These are phyloP conservation scores for Malassezia arunalokei DNA, from an alignment of 1,284 basidiomycete species.

Conservation along the genomic window DNA sequence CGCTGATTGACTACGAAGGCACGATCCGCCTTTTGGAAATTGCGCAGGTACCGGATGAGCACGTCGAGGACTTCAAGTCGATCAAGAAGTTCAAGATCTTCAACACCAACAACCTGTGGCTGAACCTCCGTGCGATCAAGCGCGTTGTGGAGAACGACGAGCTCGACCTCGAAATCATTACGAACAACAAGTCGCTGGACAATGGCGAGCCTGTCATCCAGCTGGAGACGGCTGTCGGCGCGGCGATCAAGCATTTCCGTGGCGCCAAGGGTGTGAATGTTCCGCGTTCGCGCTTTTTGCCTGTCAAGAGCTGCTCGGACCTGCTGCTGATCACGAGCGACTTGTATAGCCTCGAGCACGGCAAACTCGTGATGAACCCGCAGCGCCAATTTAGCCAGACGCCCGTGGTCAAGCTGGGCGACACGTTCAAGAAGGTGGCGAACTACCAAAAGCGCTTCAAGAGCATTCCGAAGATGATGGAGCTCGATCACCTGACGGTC, in stretches of 20 bases:
- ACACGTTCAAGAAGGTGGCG: constrained; percentile 66
- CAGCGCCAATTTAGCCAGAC: constrained; percentile 59
- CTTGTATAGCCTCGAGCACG: constrained; percentile 88
- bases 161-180: constrained; percentile 74
- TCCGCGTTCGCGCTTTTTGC: constrained; percentile 89
- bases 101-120: constrained; percentile 87
- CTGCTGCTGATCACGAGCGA: constrained; percentile 91
- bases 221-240: constrained; percentile 95
- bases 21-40: constrained; percentile 89
- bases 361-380: constrained; percentile 68
- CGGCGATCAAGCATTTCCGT: constrained; percentile 93
- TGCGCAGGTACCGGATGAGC: constrained; percentile 93
- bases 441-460: constrained; percentile 97
- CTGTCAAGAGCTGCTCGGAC: constrained; percentile 58
- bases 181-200: constrained; percentile 65
- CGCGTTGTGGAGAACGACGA: constrained; percentile 78
- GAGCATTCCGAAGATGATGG: constrained; percentile 70
- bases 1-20: constrained; percentile 84
- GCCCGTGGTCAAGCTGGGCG: constrained; percentile 93
- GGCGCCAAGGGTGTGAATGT: constrained; percentile 91
- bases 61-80: constrained; percentile 96
- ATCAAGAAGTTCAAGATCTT: constrained; percentile 51
- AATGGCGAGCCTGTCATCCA: constrained; percentile 65
- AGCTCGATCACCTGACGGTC: constrained; percentile 91
- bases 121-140: constrained; percentile 81